Evolutionary conservation across 164 flowering plant genomes (phyloP).

Genomic region (Macadamia tetraphylla): DNA sequence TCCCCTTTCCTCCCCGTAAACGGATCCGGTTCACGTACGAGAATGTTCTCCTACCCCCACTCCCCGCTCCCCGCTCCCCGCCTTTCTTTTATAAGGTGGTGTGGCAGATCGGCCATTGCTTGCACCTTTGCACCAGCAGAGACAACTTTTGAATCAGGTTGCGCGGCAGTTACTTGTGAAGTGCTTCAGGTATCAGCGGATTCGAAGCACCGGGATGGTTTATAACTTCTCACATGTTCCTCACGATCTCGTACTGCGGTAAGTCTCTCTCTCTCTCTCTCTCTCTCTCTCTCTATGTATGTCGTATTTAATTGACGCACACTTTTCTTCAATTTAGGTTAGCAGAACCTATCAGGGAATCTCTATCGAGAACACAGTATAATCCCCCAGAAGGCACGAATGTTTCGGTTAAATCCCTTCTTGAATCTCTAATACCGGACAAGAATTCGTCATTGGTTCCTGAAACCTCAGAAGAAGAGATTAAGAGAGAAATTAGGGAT

Average conservation of each 20-base stretch:
- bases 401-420: constrained; percentile 46
- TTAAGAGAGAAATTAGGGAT: constrained; percentile 30
- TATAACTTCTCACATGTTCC: constrained; percentile 15
- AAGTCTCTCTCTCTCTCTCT: constrained; percentile 19
- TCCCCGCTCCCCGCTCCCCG: no score
- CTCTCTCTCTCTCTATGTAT: constrained; percentile 1
- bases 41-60: no score
- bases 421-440: constrained; percentile 46
- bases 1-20: no score
- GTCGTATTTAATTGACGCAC: neutral
- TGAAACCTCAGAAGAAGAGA: constrained; percentile 12
- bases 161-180: no score
- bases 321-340: constrained; percentile 29
- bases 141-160: no score
- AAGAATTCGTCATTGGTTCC: constrained; percentile 1
- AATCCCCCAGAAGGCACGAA: constrained; percentile 40
- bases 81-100: no score
- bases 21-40: no score
- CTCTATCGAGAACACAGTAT: constrained; percentile 34
- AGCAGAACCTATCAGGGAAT: constrained; percentile 36
- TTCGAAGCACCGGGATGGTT: constrained; percentile 19
- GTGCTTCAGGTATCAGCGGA: no score
- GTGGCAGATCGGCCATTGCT: no score
- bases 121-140: no score
- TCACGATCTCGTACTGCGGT: constrained; percentile 27